Conservation (phyloP, 164 flowering plant species). For the grape (Vitis vinifera) region ASM3070453v1 NC_081815.1:2937501-2938000, state of each 20-base stretch:
- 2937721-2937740: too few species aligned
- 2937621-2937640: constrained; percentile 17
- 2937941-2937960: constrained; percentile 10
- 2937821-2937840: too few species aligned
- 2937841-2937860: too few species aligned
- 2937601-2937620: constrained; percentile 31
- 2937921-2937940: constrained; percentile 7
- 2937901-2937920: constrained; percentile 4
- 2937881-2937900: too few species aligned
- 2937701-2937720: too few species aligned
- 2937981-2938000: constrained; percentile 3
- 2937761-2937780: too few species aligned
- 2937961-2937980: constrained; percentile 8
- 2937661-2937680: constrained; percentile 12
- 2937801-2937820: too few species aligned
- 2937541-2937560: constrained; percentile 20
- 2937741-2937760: too few species aligned
- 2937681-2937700: too few species aligned
- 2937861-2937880: too few species aligned
- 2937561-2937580: constrained; percentile 33
- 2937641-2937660: constrained; percentile 23
- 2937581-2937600: constrained; percentile 35
- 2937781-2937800: too few species aligned
- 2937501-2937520: constrained; percentile 20
- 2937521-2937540: constrained; percentile 16